Percentiles rank a stretch among this genome's conserved stretches.
These are phyloP conservation scores for Irpex sp. DNA, from an alignment of 1,284 basidiomycete species.

Conservation along the genomic window DNA sequence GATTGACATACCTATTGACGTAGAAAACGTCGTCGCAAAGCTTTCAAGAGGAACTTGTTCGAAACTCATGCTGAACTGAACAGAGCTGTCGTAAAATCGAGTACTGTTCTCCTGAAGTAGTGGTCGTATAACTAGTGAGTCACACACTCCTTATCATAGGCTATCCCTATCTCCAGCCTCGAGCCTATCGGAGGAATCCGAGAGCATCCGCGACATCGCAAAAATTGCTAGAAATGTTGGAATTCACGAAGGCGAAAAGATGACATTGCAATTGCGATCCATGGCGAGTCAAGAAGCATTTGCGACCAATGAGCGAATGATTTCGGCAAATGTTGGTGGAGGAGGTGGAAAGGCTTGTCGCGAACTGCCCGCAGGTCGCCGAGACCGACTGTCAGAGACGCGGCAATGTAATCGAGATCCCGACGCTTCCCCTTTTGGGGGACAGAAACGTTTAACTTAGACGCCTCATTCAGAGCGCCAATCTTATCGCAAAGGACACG, in stretches of 20 bases:
- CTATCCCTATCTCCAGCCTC: not conserved
- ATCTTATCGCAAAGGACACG: not conserved
- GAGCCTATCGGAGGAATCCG: not conserved
- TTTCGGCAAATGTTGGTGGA: too few relatives aligned
- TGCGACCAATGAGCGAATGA: too few relatives aligned
- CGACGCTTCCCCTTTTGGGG: not conserved
- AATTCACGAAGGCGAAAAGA: not conserved
- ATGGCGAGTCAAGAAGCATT: not conserved
- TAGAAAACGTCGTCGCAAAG: slow-evolving; percentile 49
- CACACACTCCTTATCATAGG: not conserved
- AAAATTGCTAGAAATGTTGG: not conserved
- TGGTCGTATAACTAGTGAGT: not conserved
- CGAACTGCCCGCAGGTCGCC: not conserved
- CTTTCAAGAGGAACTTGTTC: slow-evolving; percentile 48
- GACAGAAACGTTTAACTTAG: not conserved
- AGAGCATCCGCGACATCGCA: not conserved
- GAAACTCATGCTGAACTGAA: slow-evolving; percentile 31
- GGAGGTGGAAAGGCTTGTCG: too few relatives aligned
- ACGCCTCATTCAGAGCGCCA: not conserved
- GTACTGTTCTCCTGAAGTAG: not conserved
- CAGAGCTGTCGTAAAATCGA: not conserved
- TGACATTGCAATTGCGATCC: not conserved
- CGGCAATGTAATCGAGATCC: not conserved
- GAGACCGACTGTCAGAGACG: not conserved
- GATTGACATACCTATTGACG: slow-evolving; percentile 50